Conservation (phyloP, 2,329 filamentous ascomycete genomes). For the Ploettnerulaceae sp. region DNA sequence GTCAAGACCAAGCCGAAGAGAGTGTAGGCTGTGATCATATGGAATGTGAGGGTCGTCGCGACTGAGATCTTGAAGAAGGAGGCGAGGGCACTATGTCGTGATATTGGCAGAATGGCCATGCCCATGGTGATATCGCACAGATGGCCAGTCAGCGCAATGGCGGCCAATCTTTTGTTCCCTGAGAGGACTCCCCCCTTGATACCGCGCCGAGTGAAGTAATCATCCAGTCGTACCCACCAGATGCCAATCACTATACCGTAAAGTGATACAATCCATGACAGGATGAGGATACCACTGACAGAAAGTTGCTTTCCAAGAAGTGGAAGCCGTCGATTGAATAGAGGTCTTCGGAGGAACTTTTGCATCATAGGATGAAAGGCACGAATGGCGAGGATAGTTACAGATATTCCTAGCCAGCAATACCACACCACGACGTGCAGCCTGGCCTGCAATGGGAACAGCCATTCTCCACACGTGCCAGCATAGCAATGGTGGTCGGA, state of each 20-base stretch:
- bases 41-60: constrained; percentile 27
- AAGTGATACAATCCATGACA: constrained; percentile 24
- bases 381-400: constrained; percentile 25
- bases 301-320: constrained; percentile 21
- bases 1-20: constrained; percentile 25
- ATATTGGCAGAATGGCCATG: constrained; percentile 29
- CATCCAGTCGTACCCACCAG: constrained; percentile 27
- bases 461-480: constrained; percentile 28
- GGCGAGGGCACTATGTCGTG: constrained; percentile 28
- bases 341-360: constrained; percentile 15
- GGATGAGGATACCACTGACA: constrained; percentile 16
- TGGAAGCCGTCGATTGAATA: constrained; percentile 15
- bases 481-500: constrained; percentile 31
- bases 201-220: constrained; percentile 24
- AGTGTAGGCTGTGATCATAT: constrained; percentile 25
- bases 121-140: constrained; percentile 30
- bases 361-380: constrained; percentile 26
- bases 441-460: constrained; percentile 30
- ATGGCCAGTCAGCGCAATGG: constrained; percentile 29
- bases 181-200: constrained; percentile 17
- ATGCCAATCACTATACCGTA: constrained; percentile 27
- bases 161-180: constrained; percentile 24
- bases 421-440: constrained; percentile 31
- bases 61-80: constrained; percentile 30
- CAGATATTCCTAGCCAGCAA: constrained; percentile 26